A percentile compares a stretch with the other conserved stretches of the same genome.
Evolutionary conservation across 2,329 filamentous ascomycete genomes (phyloP).

Genomic region (Cadophora sp.): DNA sequence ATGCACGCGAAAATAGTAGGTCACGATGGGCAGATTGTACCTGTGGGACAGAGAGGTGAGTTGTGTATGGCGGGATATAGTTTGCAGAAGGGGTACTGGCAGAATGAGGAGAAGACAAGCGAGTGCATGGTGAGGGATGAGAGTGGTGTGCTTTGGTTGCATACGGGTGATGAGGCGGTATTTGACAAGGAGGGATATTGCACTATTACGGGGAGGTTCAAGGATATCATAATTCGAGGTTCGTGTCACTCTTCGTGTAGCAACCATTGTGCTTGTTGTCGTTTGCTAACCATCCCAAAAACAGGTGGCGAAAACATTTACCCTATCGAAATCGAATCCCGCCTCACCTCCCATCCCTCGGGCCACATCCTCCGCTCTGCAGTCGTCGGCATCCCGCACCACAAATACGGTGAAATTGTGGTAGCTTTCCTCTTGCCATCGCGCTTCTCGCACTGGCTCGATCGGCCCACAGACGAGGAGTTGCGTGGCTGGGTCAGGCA

Average conservation of each 20-base stretch:
- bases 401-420: constrained; percentile 70
- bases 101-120: constrained; percentile 76
- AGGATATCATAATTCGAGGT: constrained; percentile 75
- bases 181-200: constrained; percentile 53
- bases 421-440: constrained; percentile 66
- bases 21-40: constrained; percentile 64
- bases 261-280: background rate
- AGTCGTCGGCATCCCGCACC: constrained; percentile 68
- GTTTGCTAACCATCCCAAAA: constrained; percentile 56
- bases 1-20: constrained; percentile 75
- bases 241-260: background rate
- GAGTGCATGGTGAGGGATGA: constrained; percentile 47
- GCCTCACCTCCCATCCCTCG: constrained; percentile 61
- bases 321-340: constrained; percentile 74
- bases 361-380: constrained; percentile 60
- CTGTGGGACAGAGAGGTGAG: constrained; percentile 72
- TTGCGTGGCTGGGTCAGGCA: constrained; percentile 68
- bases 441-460: constrained; percentile 75
- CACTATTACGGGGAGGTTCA: constrained; percentile 71
- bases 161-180: constrained; percentile 60
- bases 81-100: constrained; percentile 70
- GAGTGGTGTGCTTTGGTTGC: constrained; percentile 52
- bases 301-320: constrained; percentile 62
- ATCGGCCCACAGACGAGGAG: constrained; percentile 63
- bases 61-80: constrained; percentile 82